Evolutionary conservation across 192 early-diverging fungal species (phyloP).

Genomic region (Backusella tuberculispora): DNA sequence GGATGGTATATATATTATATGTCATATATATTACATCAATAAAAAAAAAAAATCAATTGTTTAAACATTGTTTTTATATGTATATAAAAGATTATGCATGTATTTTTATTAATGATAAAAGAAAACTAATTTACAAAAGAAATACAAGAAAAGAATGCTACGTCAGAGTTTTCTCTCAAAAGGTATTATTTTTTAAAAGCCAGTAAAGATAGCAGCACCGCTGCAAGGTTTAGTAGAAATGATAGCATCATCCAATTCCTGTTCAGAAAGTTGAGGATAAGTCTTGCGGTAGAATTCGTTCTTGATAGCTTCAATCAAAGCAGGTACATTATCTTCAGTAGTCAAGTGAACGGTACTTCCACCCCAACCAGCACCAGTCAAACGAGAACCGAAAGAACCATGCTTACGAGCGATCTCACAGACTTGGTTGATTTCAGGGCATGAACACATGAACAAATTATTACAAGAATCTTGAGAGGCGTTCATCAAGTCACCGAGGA

Average conservation of each 20-base stretch:
- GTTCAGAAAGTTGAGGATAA: slow-evolving; percentile 50
- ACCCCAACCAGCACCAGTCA: slow-evolving; percentile 96
- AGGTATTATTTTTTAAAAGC: slow-evolving; percentile 16
- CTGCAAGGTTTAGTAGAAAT: slow-evolving; percentile 53
- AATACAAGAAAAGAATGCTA: neutral
- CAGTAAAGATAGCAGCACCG: slow-evolving; percentile 50
- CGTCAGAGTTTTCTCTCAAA: neutral
- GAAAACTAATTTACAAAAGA: neutral
- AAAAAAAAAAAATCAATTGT: neutral
- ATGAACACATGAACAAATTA: slow-evolving; percentile 82
- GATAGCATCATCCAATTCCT: slow-evolving; percentile 55
- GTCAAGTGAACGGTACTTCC: slow-evolving; percentile 85
- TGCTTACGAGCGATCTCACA: slow-evolving; percentile 60
- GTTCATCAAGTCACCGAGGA: slow-evolving; percentile 89
- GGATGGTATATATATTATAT: too few species aligned
- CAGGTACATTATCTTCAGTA: slow-evolving; percentile 57
- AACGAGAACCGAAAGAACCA: slow-evolving; percentile 81
- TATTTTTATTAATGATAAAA: neutral
- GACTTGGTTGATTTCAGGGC: slow-evolving; percentile 83
- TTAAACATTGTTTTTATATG: neutral
- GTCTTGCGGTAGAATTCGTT: slow-evolving; percentile 66
- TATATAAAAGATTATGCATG: slow-evolving; percentile 3
- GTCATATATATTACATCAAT: too few species aligned
- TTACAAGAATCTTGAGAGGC: slow-evolving; percentile 83
- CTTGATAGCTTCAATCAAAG: slow-evolving; percentile 66